These are phyloP conservation scores for Acacia crassicarpa DNA, from an alignment of 306 rosid species.

Conservation along the genomic window DNA sequence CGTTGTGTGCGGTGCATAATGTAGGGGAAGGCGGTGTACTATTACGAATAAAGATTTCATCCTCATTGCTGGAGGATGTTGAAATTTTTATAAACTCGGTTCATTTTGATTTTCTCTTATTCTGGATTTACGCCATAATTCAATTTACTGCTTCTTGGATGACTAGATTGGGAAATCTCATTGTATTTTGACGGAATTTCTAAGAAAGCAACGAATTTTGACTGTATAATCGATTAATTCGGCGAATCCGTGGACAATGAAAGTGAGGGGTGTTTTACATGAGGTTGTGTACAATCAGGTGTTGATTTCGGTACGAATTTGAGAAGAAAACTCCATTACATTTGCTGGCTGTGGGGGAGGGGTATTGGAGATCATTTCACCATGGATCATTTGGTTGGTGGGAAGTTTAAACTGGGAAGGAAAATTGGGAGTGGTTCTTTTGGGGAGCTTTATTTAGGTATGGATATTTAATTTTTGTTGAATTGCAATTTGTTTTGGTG, in stretches of 20 bases:
- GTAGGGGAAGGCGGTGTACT: conserved; percentile 34
- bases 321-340: conserved; percentile 30
- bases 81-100: conserved; percentile 27
- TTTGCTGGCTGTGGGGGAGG: conserved; percentile 37
- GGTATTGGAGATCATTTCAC: conserved; percentile 41
- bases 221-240: conserved; percentile 18
- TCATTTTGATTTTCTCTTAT: conserved; percentile 18
- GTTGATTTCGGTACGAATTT: conserved; percentile 52
- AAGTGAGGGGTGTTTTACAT: conserved; percentile 33
- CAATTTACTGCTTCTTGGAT: conserved; percentile 9
- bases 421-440: conserved; percentile 99
- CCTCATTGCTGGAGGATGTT: conserved; percentile 34
- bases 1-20: conserved; percentile 20
- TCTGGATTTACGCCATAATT: conserved; percentile 28
- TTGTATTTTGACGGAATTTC: conserved; percentile 34
- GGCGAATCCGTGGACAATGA: conserved; percentile 30
- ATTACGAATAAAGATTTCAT: conserved; percentile 25
- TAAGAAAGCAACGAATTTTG: conserved; percentile 32
- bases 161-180: conserved; percentile 29
- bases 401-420: conserved; percentile 95
- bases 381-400: conserved; percentile 95
- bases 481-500: neutral
- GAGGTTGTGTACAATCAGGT: conserved; percentile 39
- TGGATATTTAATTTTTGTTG: neutral
- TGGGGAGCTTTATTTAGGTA: conserved; percentile 98